Conservation (phyloP, 306 rosid species). For the Prunus dulcis region DNA sequence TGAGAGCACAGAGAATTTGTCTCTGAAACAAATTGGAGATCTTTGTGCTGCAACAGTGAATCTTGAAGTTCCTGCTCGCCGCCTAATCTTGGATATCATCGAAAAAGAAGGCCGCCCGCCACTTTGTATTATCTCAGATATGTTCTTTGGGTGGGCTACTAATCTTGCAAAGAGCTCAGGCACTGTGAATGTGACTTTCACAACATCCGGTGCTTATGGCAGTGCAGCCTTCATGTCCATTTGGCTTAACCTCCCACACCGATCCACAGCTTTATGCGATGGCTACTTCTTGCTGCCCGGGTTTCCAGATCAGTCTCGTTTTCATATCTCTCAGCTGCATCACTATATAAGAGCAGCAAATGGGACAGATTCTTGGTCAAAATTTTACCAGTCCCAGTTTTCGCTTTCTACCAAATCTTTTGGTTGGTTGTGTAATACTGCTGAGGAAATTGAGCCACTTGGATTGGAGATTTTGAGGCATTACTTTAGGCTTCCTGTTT, state of each 20-base stretch:
- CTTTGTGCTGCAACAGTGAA: conserved; percentile 37
- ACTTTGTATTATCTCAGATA: conserved; percentile 44
- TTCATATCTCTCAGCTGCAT: neutral
- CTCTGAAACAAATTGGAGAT: conserved; percentile 15
- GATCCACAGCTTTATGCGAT: conserved; percentile 25
- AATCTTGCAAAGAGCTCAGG: conserved; percentile 46
- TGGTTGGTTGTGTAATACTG: neutral
- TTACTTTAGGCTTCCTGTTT: neutral
- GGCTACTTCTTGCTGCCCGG: conserved; percentile 51
- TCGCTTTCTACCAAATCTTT: neutral
- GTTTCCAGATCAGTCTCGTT: conserved; percentile 46
- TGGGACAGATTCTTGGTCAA: neutral
- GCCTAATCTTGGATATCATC: conserved; percentile 32
- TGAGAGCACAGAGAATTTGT: conserved; percentile 61
- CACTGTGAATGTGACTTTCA: conserved; percentile 36
- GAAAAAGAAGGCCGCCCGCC: conserved; percentile 46
- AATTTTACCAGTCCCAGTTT: neutral
- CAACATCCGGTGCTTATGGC: conserved; percentile 75
- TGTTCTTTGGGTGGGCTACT: conserved; percentile 55
- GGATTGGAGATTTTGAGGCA: neutral
- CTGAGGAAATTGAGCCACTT: neutral
- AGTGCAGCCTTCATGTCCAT: conserved; percentile 50
- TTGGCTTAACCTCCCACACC: conserved; percentile 68
- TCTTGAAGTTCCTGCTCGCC: conserved; percentile 45
- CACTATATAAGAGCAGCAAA: neutral